phyloP scores from a whole-genome alignment of 2,329 filamentous ascomycete species.

The Penicillium corylophilum region DNA sequence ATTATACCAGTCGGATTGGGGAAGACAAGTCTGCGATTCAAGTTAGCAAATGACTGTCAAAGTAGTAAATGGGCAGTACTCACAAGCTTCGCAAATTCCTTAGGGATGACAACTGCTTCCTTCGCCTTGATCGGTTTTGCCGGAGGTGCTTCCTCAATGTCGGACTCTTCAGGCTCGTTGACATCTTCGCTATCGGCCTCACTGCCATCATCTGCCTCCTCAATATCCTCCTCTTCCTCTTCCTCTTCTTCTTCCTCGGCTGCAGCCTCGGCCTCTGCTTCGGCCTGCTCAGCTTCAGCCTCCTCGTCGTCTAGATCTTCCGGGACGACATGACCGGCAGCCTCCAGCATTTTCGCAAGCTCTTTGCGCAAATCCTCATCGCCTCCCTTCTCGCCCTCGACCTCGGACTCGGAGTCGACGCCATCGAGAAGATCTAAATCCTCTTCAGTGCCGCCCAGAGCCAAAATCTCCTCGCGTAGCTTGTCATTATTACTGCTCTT shows the following conservation, averaged over 20 bases:
- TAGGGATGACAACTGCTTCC: constrained; percentile 28
- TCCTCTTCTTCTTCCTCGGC: constrained; percentile 41
- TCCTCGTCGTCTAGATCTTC: constrained; percentile 34
- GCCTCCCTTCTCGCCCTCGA: constrained; percentile 37
- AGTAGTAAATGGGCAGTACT: constrained; percentile 8
- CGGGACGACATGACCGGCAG: constrained; percentile 38
- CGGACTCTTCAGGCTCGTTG: constrained; percentile 25
- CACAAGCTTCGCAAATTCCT: constrained; percentile 38
- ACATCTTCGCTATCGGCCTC: constrained; percentile 27
- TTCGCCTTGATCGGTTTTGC: constrained; percentile 14
- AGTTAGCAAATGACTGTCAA: constrained; percentile 16
- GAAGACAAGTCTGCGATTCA: constrained; percentile 53
- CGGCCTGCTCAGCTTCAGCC: constrained; percentile 26
- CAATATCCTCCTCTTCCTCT: constrained; percentile 32
- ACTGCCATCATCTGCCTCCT: constrained; percentile 29
- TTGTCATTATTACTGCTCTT: constrained; percentile 28
- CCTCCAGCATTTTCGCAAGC: constrained; percentile 36
- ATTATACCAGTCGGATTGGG: constrained; percentile 68
- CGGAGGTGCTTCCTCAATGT: constrained; percentile 29
- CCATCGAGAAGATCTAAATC: constrained; percentile 48
- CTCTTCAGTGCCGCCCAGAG: constrained; percentile 51
- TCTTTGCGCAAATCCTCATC: constrained; percentile 44
- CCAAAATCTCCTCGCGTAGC: constrained; percentile 46
- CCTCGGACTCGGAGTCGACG: constrained; percentile 48
- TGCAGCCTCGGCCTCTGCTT: constrained; percentile 31